phyloP scores from a whole-genome alignment of 31 red algal genomes.

The Odonthalia washingtoniensis region DNA sequence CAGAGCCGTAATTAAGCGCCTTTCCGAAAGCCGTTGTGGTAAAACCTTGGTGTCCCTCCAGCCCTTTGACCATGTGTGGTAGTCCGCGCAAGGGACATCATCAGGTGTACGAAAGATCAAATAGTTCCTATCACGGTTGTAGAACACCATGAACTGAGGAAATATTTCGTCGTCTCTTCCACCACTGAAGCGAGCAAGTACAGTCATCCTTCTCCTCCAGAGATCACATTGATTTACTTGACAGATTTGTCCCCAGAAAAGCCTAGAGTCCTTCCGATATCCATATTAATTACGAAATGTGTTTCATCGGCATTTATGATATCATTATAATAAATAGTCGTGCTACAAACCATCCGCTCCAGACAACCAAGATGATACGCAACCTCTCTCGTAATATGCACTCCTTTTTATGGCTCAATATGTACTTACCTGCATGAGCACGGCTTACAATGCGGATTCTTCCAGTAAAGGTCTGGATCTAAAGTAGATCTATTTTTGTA shows the following conservation, averaged over 20 bases:
- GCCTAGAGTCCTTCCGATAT: conserved; percentile 3
- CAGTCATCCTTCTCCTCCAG: conserved; percentile 19
- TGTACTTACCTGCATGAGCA: background rate
- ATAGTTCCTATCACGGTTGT: background rate
- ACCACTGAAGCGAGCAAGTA: background rate
- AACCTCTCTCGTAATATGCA: background rate
- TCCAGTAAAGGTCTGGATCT: conserved; percentile 6
- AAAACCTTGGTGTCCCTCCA: background rate
- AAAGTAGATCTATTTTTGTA: background rate
- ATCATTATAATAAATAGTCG: background rate
- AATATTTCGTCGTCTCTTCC: background rate
- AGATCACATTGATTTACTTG: conserved; percentile 18
- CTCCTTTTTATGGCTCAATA: background rate
- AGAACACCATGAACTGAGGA: background rate
- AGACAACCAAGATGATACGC: conserved; percentile 22
- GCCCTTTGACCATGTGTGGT: background rate
- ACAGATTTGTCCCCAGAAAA: conserved; percentile 27
- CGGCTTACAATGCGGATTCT: background rate
- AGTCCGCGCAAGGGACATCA: background rate
- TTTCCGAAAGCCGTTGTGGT: background rate
- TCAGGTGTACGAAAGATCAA: background rate
- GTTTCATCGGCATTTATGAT: conserved; percentile 42
- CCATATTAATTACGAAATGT: too few relatives aligned
- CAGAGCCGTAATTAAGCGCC: background rate
- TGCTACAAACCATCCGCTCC: background rate